Evolutionary conservation across 306 rosid species (phyloP), one percentile per base, ranked within the genome.

Genomic region (Comarum palustre): DNA sequence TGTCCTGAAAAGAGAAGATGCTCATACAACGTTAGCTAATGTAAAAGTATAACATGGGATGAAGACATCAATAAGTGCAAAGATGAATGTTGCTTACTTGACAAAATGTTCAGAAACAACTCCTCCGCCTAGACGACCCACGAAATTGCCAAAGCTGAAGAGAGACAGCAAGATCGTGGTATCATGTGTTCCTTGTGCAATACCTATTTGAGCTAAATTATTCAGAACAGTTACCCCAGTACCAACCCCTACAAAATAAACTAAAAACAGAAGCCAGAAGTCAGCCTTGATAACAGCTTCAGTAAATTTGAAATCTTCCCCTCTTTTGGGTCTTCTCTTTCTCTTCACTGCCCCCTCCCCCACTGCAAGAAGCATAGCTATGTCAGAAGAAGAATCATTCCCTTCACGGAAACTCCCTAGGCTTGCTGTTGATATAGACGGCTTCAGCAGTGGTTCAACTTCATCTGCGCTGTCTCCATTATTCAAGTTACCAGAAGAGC

Each of bases 91-190:
- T 39, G 78, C 96, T 77, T 25, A 91, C 96, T 84, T 86, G 69
- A 91, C 92, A 84, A 87, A 91, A 79, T 89, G 77, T 72, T 91
- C 96, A 13, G 97, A 91, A 64, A 91, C 88, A 78, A 89, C 85
- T 61, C 97, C 96, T 45, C 96, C 97, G 34, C 97, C 92, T 17
- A 91, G 93, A 65, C 97, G 90, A 24, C 97, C 97, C 39, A 82
- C 85, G 15, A 89, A 91, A 73, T 91, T 91, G 80, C 83, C 87
- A 64, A 91, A 91, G 79, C 97, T 83, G 82, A 91, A 91, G 79
- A 88, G 82, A 54, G 96, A 87, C 71, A 91, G 51, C 59, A 91
- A 68, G 79, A 78, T 80, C 8, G 95, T 87, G 64, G 95, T 89
- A 78, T 89, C 89, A 76, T 77, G 82, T 41, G 64, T 78, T 54